These are phyloP conservation scores for Oryza rufipogon DNA, from an alignment of 176 grass and related monocot species.

Conservation along the genomic window DNA sequence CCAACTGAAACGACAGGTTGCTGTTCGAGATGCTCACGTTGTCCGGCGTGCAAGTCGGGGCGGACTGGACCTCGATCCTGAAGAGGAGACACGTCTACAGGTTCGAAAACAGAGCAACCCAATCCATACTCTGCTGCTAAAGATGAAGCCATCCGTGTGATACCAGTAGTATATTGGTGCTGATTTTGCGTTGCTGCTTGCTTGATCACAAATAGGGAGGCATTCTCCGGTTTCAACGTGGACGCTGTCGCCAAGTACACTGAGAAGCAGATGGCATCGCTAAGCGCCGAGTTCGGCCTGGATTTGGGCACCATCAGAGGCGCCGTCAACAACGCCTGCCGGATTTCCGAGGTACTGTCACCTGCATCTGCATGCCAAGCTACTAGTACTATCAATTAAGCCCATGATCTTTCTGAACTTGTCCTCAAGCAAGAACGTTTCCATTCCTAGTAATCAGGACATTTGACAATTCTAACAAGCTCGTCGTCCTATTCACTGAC, in stretches of 20 bases:
- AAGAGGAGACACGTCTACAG: slow-evolving; percentile 86
- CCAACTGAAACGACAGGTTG: slow-evolving; percentile 50
- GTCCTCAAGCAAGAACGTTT: not conserved
- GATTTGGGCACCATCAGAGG: slow-evolving; percentile 82
- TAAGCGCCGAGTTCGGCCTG: slow-evolving; percentile 62
- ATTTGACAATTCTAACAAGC: not conserved
- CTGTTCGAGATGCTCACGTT: slow-evolving; percentile 88
- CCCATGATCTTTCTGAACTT: not conserved
- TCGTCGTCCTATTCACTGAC: not conserved
- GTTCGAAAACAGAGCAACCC: slow-evolving; percentile 34
- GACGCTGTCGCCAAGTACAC: slow-evolving; percentile 75
- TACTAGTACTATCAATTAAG: not conserved
- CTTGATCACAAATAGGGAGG: slow-evolving; percentile 53
- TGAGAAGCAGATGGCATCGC: slow-evolving; percentile 73
- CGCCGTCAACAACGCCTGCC: slow-evolving; percentile 73
- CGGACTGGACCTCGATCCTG: slow-evolving; percentile 88
- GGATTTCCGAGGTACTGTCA: slow-evolving; percentile 75
- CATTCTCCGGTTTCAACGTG: slow-evolving; percentile 83
- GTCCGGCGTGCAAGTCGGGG: slow-evolving; percentile 85
- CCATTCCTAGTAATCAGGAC: not conserved
- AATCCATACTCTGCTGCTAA: not conserved
- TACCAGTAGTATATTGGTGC: slow-evolving; percentile 9
- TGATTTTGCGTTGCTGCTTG: slow-evolving; percentile 23
- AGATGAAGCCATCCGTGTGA: not conserved
- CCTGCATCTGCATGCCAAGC: not conserved